Evolutionary conservation across 1,284 basidiomycete genomes (phyloP).

Genomic region (Lentinula novae-zelandiae): DNA sequence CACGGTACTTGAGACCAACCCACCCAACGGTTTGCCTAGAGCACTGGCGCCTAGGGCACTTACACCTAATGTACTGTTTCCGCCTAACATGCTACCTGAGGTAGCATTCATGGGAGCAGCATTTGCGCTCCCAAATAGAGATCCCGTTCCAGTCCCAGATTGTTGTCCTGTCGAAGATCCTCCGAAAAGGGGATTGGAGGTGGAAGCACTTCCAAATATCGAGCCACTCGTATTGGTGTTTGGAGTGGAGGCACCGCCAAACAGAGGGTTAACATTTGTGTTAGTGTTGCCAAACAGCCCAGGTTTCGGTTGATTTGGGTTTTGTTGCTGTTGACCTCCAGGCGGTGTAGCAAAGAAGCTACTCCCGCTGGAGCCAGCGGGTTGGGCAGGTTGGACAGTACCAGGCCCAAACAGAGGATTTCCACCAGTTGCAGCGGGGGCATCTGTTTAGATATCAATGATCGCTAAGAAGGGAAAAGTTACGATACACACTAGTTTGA

Average conservation of each 20-base stretch:
- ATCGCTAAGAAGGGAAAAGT: neutral
- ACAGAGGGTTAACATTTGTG: constrained; percentile 17
- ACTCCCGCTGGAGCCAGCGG: neutral
- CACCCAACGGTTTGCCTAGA: constrained; percentile 11
- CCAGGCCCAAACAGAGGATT: constrained; percentile 8
- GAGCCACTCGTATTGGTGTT: constrained; percentile 15
- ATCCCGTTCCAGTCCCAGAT: constrained; percentile 10
- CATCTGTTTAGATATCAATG: neutral
- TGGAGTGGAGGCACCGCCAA: constrained; percentile 13
- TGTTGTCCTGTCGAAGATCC: constrained; percentile 5
- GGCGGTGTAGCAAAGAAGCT: constrained; percentile 14
- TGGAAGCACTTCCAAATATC: constrained; percentile 16
- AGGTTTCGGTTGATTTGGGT: constrained; percentile 11
- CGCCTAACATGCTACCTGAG: constrained; percentile 22
- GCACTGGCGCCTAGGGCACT: constrained; percentile 27
- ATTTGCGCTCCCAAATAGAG: constrained; percentile 12
- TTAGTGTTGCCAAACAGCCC: constrained; percentile 14
- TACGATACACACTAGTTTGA: constrained; percentile 1
- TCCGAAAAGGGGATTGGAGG: constrained; percentile 17
- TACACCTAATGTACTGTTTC: constrained; percentile 20
- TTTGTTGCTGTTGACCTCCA: constrained; percentile 13
- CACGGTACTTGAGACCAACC: constrained; percentile 22
- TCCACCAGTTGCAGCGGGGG: neutral
- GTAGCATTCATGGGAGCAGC: constrained; percentile 11
- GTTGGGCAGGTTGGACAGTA: neutral